phyloP scores from a whole-genome alignment of 2,329 filamentous ascomycete species.

The Scopulariopsis brevicaulis region DNA sequence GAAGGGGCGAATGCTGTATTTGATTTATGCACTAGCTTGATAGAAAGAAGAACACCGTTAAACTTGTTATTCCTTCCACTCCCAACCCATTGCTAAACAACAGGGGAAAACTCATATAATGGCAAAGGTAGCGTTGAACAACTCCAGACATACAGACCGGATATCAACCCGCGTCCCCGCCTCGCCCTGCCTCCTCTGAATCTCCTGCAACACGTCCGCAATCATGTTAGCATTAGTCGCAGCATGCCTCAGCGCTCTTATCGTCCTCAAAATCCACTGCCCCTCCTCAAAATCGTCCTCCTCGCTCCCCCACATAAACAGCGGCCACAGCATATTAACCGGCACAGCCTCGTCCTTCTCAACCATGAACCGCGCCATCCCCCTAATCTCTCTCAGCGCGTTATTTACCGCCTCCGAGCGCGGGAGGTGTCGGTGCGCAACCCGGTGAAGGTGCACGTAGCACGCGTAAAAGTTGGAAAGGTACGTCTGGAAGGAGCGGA shows the following conservation, averaged over 20 bases:
- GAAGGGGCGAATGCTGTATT: neutral
- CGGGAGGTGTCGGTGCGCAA: constrained; percentile 42
- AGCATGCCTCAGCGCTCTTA: constrained; percentile 33
- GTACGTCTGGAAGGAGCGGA: constrained; percentile 41
- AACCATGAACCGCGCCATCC: constrained; percentile 30
- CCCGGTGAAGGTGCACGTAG: constrained; percentile 43
- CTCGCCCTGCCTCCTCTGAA: constrained; percentile 29
- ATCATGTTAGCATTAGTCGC: constrained; percentile 30
- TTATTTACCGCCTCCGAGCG: constrained; percentile 33
- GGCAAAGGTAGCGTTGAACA: constrained; percentile 40
- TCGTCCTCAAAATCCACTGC: constrained; percentile 36
- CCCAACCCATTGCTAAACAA: neutral
- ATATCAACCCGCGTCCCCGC: constrained; percentile 28
- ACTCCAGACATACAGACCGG: constrained; percentile 30
- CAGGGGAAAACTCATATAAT: constrained; percentile 29
- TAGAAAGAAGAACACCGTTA: neutral
- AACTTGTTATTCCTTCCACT: neutral
- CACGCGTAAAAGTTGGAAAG: constrained; percentile 45
- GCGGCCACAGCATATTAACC: constrained; percentile 45
- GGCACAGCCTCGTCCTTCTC: constrained; percentile 33
- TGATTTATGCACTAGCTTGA: neutral
- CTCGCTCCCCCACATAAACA: constrained; percentile 43
- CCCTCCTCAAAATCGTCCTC: constrained; percentile 34
- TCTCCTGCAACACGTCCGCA: constrained; percentile 30
- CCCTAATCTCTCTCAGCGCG: constrained; percentile 34